phyloP scores from a whole-genome alignment of 2,329 filamentous ascomycete genomes.

The Apiospora koreana region DNA sequence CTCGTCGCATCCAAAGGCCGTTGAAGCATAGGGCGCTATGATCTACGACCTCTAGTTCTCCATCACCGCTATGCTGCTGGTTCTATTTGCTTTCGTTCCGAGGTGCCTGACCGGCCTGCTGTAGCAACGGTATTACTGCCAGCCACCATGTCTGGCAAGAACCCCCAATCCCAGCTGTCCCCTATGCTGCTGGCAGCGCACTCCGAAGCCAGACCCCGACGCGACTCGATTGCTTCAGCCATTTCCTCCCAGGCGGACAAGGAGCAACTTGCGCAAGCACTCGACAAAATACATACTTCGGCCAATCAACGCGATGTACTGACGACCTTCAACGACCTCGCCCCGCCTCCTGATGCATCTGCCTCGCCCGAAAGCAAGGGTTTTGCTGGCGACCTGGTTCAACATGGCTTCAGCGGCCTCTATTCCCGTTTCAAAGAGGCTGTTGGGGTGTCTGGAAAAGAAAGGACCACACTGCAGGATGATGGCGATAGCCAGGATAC shows the following conservation, averaged over 20 bases:
- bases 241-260: conserved; percentile 61
- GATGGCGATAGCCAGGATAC: conserved; percentile 42
- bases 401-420: conserved; percentile 84
- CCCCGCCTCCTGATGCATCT: conserved; percentile 63
- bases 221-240: conserved; percentile 41
- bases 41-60: background rate
- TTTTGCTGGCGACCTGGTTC: conserved; percentile 71
- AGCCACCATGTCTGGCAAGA: conserved; percentile 31
- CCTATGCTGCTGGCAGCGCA: conserved; percentile 32
- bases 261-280: conserved; percentile 72
- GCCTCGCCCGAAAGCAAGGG: conserved; percentile 67
- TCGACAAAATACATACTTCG: conserved; percentile 85
- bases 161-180: conserved; percentile 36
- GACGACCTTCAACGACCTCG: conserved; percentile 94
- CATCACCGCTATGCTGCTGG: background rate
- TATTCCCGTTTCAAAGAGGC: conserved; percentile 84
- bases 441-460: conserved; percentile 66
- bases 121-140: conserved; percentile 12
- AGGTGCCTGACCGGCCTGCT: background rate
- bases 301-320: conserved; percentile 83
- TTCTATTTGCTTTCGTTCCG: background rate
- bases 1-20: background rate
- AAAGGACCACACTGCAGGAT: conserved; percentile 21
- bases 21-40: conserved; percentile 5
- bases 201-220: conserved; percentile 34